Percentiles rank a stretch among this genome's conserved stretches.
These are phyloP conservation scores for Penicillium tannophilum DNA, from an alignment of 495 filamentous ascomycete genomes.

Conservation along the genomic window DNA sequence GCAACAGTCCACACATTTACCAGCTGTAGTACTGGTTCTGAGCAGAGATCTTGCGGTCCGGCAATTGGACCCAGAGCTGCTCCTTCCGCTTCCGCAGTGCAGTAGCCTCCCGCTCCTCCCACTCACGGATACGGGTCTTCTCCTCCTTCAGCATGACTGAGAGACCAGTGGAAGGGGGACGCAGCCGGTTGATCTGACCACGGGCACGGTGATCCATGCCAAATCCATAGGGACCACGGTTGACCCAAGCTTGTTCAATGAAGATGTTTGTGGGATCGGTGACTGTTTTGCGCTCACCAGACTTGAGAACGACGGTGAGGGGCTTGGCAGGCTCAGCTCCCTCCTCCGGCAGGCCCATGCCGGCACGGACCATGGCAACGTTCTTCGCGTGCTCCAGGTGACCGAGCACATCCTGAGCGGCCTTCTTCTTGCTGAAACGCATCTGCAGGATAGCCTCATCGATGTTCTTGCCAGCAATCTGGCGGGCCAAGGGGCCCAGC, in stretches of 20 bases:
- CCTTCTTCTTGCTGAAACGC: slow-evolving; percentile 93
- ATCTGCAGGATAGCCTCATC: slow-evolving; percentile 94
- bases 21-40: slow-evolving; percentile 90
- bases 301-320: slow-evolving; percentile 40
- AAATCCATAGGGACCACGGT: slow-evolving; percentile 62
- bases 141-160: slow-evolving; percentile 89
- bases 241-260: slow-evolving; percentile 89
- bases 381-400: slow-evolving; percentile 79
- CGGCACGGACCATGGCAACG: slow-evolving; percentile 70
- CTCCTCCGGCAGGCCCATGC: slow-evolving; percentile 72
- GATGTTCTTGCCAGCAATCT: slow-evolving; percentile 85
- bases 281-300: slow-evolving; percentile 58
- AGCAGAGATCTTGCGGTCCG: slow-evolving; percentile 59
- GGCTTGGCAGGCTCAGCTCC: slow-evolving; percentile 39
- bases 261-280: slow-evolving; percentile 75
- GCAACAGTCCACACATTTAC: slow-evolving; percentile 48
- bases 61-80: slow-evolving; percentile 82
- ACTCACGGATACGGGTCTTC: slow-evolving; percentile 77
- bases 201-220: slow-evolving; percentile 66
- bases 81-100: slow-evolving; percentile 65
- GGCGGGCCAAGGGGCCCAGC: slow-evolving; percentile 75
- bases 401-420: slow-evolving; percentile 72
- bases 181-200: slow-evolving; percentile 62
- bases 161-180: slow-evolving; percentile 72
- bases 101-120: slow-evolving; percentile 74